Base-by-base conservation (phyloP, 768 basidiomycete genomes). In the Obba rivulosa region DNA sequence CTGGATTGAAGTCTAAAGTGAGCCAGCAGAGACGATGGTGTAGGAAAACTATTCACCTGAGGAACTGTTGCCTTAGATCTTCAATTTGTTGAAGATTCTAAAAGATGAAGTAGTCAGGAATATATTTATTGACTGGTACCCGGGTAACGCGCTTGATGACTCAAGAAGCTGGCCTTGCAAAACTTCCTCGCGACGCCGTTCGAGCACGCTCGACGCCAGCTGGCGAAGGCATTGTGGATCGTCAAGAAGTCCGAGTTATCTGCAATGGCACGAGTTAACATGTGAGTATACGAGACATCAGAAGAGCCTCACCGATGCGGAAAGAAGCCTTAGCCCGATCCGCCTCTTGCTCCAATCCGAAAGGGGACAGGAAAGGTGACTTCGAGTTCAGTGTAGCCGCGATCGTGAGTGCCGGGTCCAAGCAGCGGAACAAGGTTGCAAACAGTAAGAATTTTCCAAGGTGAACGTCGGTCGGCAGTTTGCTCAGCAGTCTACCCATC, bases 331-430 rank as follows among this genome's bases (percentile, higher is more conserved):
- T 96, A 34, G 92, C 88, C 11, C 79, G 76, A 61, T 92, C 85
- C 0, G 94, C 94, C 58, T 92, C 87, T 49, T 80, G 73, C 65
- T 96, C 93, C 39, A 83, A 72, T 2, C 95, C 94, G 50, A 95
- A 79, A 0, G 95, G 94, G 2, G 86, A 78, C 18, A 97, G 65
- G 63, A 97, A 99, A 0, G 94, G 95, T 1, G 89, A 91, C 64
- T 97, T 98, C 1, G 90, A 85, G 61, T 89, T 94, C 36, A 98
- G 70, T 1, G 89, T 81, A 5, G 95, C 95, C 14, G 92, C 92
- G 50, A 99, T 93, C 4, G 95, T 96, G 42, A 99, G 73, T n/a
- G 92, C 95, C 1, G 94, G 91, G 66, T 98, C 95, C 52, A 98
- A 69, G 62, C 95, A 98, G 39, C 81, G 80, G 64, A 97, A 89